Conservation (phyloP, 768 basidiomycete species). For the Rhodotorula diobovata region DNA sequence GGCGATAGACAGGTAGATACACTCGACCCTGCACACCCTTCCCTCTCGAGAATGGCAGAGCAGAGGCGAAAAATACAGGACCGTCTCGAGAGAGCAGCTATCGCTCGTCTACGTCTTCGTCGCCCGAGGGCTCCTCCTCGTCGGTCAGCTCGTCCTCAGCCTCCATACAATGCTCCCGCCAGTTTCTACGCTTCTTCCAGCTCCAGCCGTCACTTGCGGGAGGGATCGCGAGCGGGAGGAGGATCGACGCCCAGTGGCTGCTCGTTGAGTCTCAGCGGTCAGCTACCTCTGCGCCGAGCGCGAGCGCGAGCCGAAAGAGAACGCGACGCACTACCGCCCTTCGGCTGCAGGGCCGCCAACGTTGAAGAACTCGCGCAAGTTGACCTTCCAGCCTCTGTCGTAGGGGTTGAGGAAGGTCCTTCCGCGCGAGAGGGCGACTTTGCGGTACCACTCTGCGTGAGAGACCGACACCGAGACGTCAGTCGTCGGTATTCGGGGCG, state of each 20-base stretch:
- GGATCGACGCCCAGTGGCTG: constrained; percentile 71
- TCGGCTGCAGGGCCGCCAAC: constrained; percentile 52
- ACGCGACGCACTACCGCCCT: constrained; percentile 67
- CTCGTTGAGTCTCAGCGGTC: no score
- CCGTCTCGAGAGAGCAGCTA: no score
- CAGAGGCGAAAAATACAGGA: no score
- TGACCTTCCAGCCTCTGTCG: constrained; percentile 70
- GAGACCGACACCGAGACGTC: background rate
- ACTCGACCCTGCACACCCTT: no score
- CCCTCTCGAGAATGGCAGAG: no score
- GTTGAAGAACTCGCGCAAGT: constrained; percentile 83
- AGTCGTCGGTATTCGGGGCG: background rate
- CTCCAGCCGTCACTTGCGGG: constrained; percentile 79
- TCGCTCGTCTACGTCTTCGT: constrained; percentile 6
- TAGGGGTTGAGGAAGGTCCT: constrained; percentile 89
- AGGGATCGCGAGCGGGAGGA: constrained; percentile 71
- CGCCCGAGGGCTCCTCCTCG: constrained; percentile 53
- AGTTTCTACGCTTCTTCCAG: constrained; percentile 69
- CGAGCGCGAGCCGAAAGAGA: background rate
- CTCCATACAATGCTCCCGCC: constrained; percentile 57
- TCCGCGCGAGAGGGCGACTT: constrained; percentile 62
- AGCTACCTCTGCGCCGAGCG: no score
- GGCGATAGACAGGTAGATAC: accelerated
- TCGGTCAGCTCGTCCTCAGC: constrained; percentile 83
- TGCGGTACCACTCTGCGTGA: constrained; percentile 58